Conservation (phyloP, 176 grass and related monocot species). For the Bonia amplexicaulis region DNA sequence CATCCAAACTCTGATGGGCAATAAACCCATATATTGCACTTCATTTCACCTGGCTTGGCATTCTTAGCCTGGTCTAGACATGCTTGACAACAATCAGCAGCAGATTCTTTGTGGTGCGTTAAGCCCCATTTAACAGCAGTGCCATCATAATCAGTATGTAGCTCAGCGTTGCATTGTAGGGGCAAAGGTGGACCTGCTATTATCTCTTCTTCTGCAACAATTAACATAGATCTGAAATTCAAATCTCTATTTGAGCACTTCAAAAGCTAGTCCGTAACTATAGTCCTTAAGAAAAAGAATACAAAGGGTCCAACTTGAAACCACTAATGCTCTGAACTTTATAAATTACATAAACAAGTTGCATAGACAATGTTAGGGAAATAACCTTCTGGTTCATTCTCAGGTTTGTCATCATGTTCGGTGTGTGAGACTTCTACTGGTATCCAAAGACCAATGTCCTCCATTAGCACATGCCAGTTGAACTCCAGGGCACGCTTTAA, state of each 20-base stretch:
- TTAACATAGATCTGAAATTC: not conserved
- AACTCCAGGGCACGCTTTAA: slow-evolving; percentile 60
- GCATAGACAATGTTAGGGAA: slow-evolving; percentile 8
- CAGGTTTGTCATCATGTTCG: slow-evolving; percentile 75
- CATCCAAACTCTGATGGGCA: slow-evolving; percentile 96
- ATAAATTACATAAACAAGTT: not conserved
- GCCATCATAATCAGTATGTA: slow-evolving; percentile 82
- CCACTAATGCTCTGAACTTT: not conserved
- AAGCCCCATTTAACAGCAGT: slow-evolving; percentile 93
- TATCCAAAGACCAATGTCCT: slow-evolving; percentile 80
- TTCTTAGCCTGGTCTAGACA: slow-evolving; percentile 88
- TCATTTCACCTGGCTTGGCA: slow-evolving; percentile 74
- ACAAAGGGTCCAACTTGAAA: not conserved
- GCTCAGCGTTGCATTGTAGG: slow-evolving; percentile 73
- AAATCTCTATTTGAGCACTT: not conserved
- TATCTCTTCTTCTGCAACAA: slow-evolving; percentile 71
- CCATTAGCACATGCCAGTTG: slow-evolving; percentile 65
- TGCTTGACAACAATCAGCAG: slow-evolving; percentile 87
- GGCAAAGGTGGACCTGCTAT: slow-evolving; percentile 71
- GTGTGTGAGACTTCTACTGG: slow-evolving; percentile 53
- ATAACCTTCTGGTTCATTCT: slow-evolving; percentile 85
- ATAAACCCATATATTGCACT: slow-evolving; percentile 99
- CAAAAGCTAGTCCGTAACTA: not conserved
- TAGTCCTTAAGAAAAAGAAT: not conserved
- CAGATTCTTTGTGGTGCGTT: slow-evolving; percentile 93